Base-by-base conservation (phyloP, 1,284 basidiomycete species). In the Trametes hirsuta region DNA sequence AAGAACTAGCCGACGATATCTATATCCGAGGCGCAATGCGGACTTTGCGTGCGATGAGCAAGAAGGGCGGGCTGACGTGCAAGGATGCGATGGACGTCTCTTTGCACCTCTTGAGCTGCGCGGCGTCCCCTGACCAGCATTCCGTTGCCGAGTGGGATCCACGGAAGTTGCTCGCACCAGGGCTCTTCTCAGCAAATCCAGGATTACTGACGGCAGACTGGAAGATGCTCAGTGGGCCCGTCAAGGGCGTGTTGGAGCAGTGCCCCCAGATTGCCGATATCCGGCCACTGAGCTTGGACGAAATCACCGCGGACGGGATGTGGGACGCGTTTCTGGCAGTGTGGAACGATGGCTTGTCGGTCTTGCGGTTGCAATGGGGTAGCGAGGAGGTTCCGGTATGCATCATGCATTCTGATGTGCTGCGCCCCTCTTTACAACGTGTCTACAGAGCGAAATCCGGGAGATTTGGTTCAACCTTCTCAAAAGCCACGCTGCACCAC, bases 191-290 rank as follows among this genome's bases (percentile, higher is more conserved):
- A 2, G 78, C 84, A 0, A 77, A 76, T 47, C 84, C 86, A 5
- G 87, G 87, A 0, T 66, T 91, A 40, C 74, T 92, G 14, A 82
- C 82, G 0, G 75, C 77, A 0, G 87, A 89, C 2, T 87, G 81
- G 71, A 78, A 76, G 50, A 70, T 71, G 6, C 71, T 89, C 21
- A 75, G 80, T 15, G 65, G 67, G 1, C 72, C 72, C 0, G 81
- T 90, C 14, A 77, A 78, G 62, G 75, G 80, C 1, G 72, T 87
- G 22, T 75, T 85, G 57, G 81, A 84, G 2, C 76, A 84, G 62
- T 81, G 82, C 39, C 79, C 84, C 0, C 75, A 76, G 41, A 59
- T 83, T 12, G 72, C 76, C 6, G 84, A 88, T 66, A 74, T 90
- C 42, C 76, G 84, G 30, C 71, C 79, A 6, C 71, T 92, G 63